phyloP scores from a whole-genome alignment of 139 green algal species.

The Auxenochlorella pyrenoidosa region DNA sequence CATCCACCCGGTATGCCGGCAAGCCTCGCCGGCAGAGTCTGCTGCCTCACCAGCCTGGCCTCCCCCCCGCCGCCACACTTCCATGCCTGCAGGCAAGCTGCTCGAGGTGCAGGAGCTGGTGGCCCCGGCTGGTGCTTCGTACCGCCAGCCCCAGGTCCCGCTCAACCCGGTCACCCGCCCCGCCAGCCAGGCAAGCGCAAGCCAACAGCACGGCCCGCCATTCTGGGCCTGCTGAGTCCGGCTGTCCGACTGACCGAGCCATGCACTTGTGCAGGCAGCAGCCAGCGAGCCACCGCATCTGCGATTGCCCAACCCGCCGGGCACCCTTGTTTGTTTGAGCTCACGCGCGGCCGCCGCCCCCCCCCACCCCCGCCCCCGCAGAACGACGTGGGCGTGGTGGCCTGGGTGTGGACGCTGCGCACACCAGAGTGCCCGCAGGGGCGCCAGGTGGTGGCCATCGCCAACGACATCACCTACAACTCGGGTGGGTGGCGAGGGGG shows the following conservation, averaged over 20 bases:
- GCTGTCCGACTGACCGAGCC: no score
- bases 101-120: slow-evolving; percentile 82
- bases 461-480: slow-evolving; percentile 97
- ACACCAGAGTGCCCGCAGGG: slow-evolving; percentile 92
- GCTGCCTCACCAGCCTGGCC: no score
- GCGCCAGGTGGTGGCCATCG: slow-evolving; percentile 86
- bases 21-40: no score
- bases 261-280: not conserved
- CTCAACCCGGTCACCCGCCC: slow-evolving; percentile 9
- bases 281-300: not conserved
- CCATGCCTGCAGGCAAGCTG: slow-evolving; percentile 53
- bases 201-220: no score
- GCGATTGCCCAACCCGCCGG: no score
- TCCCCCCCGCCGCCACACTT: no score
- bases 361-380: slow-evolving; percentile 37
- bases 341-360: no score
- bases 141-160: not conserved
- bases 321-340: no score
- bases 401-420: slow-evolving; percentile 86
- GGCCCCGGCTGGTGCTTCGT: slow-evolving; percentile 35
- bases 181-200: slow-evolving; percentile 12
- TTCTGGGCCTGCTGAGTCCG: no score
- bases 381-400: slow-evolving; percentile 95
- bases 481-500: slow-evolving; percentile 54
- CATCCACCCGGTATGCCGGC: no score